These are phyloP conservation scores for Fraxinus paxiana DNA, from an alignment of 305 asterid genomes.

Conservation along the genomic window DNA sequence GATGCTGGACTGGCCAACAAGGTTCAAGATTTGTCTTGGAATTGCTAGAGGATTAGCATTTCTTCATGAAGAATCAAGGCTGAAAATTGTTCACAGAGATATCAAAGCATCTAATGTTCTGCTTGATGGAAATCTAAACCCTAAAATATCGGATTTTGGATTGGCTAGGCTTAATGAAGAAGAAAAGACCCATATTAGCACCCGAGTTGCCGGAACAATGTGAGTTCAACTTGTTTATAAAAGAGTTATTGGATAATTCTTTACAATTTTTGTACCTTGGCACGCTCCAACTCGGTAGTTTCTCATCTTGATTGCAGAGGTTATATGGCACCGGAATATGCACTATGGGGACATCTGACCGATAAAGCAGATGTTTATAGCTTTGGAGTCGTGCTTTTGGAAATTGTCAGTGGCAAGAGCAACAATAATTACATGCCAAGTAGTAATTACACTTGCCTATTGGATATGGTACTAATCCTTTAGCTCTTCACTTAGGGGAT, in stretches of 20 bases:
- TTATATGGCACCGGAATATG: constrained; percentile 98
- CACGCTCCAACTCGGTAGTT: background rate
- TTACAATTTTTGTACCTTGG: background rate
- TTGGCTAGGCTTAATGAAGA: constrained; percentile 86
- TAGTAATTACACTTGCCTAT: constrained; percentile 58
- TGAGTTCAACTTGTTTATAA: constrained; percentile 31
- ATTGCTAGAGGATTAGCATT: constrained; percentile 83
- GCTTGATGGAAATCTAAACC: constrained; percentile 63
- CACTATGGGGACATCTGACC: constrained; percentile 85
- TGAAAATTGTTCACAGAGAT: constrained; percentile 92
- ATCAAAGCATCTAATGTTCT: constrained; percentile 89
- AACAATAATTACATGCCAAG: constrained; percentile 71
- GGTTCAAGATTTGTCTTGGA: constrained; percentile 69
- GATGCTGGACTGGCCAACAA: constrained; percentile 77
- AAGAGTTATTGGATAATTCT: background rate
- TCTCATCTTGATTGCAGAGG: constrained; percentile 54
- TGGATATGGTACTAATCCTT: constrained; percentile 65
- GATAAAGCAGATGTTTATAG: constrained; percentile 93
- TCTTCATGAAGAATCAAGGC: constrained; percentile 82
- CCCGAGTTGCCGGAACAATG: constrained; percentile 94
- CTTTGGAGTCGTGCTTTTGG: constrained; percentile 80
- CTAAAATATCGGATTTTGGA: constrained; percentile 95
- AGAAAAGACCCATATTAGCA: constrained; percentile 80
- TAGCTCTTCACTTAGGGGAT: background rate
- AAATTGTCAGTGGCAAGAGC: constrained; percentile 80